These are phyloP conservation scores for Aspergillus sp. DNA, from an alignment of 2,329 filamentous ascomycete genomes.

Conservation along the genomic window DNA sequence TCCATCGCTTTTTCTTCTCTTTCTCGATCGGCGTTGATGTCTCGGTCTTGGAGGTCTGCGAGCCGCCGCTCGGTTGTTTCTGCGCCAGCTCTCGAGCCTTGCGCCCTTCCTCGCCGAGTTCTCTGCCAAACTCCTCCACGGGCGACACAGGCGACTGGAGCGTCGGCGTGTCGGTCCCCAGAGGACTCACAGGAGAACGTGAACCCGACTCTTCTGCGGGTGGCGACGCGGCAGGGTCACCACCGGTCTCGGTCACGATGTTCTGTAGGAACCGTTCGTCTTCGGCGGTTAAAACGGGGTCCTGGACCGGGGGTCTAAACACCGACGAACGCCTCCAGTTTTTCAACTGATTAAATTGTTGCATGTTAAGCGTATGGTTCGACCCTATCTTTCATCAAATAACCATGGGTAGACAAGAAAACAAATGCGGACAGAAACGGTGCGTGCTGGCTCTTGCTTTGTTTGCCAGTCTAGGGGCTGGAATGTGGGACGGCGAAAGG, in stretches of 20 bases:
- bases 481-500: background rate
- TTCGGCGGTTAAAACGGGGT: constrained; percentile 57
- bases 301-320: constrained; percentile 24
- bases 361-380: constrained; percentile 27
- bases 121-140: constrained; percentile 39
- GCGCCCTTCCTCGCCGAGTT: constrained; percentile 32
- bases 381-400: background rate
- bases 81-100: constrained; percentile 29
- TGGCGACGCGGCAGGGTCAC: constrained; percentile 14
- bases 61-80: constrained; percentile 15
- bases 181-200: constrained; percentile 22
- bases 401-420: background rate
- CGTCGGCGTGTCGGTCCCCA: constrained; percentile 48
- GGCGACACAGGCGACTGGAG: constrained; percentile 53
- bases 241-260: constrained; percentile 47
- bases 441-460: background rate
- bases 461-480: background rate
- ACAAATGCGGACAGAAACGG: background rate
- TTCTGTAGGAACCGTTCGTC: constrained; percentile 58
- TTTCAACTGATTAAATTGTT: constrained; percentile 46
- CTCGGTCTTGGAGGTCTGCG: constrained; percentile 17
- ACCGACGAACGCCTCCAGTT: constrained; percentile 37
- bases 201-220: constrained; percentile 8
- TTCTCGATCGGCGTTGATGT: constrained; percentile 17
- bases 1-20: constrained; percentile 38